Conservation (phyloP, 345 rosid genomes). For the Pistacia atlantica region DNA sequence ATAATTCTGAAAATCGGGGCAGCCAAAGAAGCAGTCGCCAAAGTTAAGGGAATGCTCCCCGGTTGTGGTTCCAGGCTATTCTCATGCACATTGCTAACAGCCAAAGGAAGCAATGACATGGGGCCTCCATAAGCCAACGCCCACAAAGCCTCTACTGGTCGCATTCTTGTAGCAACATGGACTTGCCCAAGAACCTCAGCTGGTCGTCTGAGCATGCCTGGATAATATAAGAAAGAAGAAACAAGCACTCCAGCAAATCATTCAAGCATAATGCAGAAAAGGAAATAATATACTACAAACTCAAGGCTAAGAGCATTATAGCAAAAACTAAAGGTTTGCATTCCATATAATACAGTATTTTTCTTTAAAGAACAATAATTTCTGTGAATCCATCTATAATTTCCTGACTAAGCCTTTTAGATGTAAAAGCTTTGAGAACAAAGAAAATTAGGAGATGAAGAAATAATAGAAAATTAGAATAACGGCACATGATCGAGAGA, state of each 20-base stretch:
- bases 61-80: constrained; percentile 75
- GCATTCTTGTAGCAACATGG: constrained; percentile 85
- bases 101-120: constrained; percentile 89
- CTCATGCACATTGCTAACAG: constrained; percentile 68
- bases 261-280: constrained; percentile 10
- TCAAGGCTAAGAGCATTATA: constrained; percentile 2
- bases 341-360: neutral
- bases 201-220: constrained; percentile 84
- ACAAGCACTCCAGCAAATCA: constrained; percentile 2
- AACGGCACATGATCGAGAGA: neutral
- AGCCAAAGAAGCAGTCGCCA: constrained; percentile 74
- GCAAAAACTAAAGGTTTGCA: neutral
- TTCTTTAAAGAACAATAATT: neutral
- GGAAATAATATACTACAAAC: constrained; percentile 18
- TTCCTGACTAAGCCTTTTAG: neutral
- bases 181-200: constrained; percentile 99
- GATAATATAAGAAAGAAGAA: constrained; percentile 27
- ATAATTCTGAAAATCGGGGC: constrained; percentile 90
- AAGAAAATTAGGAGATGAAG: neutral
- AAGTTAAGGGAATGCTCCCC: constrained; percentile 58
- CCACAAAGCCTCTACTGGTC: constrained; percentile 92
- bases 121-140: constrained; percentile 98
- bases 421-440: neutral
- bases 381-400: neutral
- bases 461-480: neutral